These are phyloP conservation scores for Paraleonurus japonicus DNA, from an alignment of 257 asterid genomes.

Conservation along the genomic window DNA sequence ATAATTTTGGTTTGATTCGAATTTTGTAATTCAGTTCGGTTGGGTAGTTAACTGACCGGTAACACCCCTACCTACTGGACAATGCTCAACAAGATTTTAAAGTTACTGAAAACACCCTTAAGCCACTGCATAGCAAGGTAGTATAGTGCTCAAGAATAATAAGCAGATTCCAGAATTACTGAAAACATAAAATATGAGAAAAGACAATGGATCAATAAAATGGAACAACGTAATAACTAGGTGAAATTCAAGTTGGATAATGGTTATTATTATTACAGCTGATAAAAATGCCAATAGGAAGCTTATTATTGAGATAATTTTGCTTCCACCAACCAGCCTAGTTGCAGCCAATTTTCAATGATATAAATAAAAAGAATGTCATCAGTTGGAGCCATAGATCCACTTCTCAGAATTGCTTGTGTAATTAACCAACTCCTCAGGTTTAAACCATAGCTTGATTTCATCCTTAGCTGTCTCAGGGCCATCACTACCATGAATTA, in stretches of 20 bases:
- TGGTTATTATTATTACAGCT: constrained; percentile 39
- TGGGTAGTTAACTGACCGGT: too few species aligned
- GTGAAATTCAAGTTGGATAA: constrained; percentile 15
- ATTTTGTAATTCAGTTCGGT: too few species aligned
- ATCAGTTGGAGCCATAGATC: constrained; percentile 76
- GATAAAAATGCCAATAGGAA: constrained; percentile 33
- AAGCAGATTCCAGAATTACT: neutral
- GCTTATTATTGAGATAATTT: constrained; percentile 36
- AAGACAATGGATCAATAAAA: neutral
- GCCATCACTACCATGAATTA: constrained; percentile 98
- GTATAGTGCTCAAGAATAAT: too few species aligned
- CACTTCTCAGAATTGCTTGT: constrained; percentile 86
- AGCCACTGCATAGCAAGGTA: too few species aligned
- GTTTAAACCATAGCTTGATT: constrained; percentile 92
- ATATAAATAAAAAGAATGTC: neutral
- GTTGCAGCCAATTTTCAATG: neutral
- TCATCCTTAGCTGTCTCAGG: constrained; percentile 99
- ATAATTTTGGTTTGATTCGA: too few species aligned
- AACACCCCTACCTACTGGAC: too few species aligned
- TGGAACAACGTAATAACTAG: constrained; percentile 6
- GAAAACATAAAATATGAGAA: neutral
- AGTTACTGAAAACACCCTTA: too few species aligned
- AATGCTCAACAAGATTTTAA: too few species aligned
- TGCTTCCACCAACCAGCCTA: constrained; percentile 24
- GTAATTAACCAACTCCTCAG: constrained; percentile 85